Percentiles rank a stretch among this genome's conserved stretches.
phyloP scores from a whole-genome alignment of 2,329 filamentous ascomycete genomes.

The Aurifilum marmelostoma region DNA sequence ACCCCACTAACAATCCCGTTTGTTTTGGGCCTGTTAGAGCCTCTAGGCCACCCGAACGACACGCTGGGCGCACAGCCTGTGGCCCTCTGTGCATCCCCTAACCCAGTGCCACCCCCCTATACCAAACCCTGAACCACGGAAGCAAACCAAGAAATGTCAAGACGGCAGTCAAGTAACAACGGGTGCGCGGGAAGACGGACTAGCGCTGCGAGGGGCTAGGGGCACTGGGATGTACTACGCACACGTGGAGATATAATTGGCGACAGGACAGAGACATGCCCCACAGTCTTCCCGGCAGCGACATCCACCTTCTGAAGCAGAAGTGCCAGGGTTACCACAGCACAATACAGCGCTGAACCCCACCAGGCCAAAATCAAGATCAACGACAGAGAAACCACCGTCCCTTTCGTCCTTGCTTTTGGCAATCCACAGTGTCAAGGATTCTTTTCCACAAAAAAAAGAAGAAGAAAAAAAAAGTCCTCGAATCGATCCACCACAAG shows the following conservation, averaged over 20 bases:
- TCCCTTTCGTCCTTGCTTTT: too few relatives aligned
- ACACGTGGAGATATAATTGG: constrained; percentile 11
- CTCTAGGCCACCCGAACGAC: not conserved
- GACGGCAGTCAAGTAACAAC: not conserved
- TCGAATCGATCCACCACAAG: not conserved
- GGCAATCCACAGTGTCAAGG: not conserved
- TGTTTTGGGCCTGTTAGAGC: not conserved
- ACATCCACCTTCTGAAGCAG: not conserved
- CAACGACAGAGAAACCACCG: not conserved
- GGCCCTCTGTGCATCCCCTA: too few relatives aligned
- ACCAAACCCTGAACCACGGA: not conserved
- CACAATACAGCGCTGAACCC: not conserved
- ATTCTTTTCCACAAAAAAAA: not conserved
- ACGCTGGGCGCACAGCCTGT: not conserved
- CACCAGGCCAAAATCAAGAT: not conserved
- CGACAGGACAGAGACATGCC: not conserved
- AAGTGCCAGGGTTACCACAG: too few relatives aligned
- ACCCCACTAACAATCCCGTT: not conserved
- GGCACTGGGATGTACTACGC: not conserved
- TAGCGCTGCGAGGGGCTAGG: not conserved
- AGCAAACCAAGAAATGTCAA: not conserved
- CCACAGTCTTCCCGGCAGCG: not conserved
- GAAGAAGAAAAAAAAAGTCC: not conserved
- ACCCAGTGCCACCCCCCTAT: not conserved
- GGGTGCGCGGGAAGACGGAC: not conserved